Evolutionary conservation across 345 rosid genomes (phyloP).

Genomic region (Eucalyptus urophylla): DNA sequence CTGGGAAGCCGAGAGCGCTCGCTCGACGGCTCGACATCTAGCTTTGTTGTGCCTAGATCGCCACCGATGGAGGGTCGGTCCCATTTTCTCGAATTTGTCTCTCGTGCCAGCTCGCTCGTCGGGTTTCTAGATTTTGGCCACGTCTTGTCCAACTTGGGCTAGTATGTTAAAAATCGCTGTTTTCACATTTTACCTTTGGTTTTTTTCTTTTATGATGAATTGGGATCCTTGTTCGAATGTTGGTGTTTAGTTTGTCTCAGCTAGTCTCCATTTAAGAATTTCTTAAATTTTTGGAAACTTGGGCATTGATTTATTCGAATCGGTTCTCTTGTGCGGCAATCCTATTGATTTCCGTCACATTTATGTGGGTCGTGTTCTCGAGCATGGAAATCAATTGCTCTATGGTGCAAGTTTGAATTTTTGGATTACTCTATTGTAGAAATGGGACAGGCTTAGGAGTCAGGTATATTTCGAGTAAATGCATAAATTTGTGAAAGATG

Average conservation of each 20-base stretch:
- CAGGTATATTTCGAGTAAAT: neutral
- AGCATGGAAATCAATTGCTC: neutral
- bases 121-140: neutral
- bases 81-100: neutral
- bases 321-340: neutral
- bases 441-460: neutral
- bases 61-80: neutral
- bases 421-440: neutral
- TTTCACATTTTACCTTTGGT: neutral
- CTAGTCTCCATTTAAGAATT: neutral
- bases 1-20: neutral
- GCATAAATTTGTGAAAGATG: neutral
- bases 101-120: neutral
- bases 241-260: neutral
- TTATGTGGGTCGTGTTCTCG: neutral
- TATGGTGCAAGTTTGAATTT: neutral
- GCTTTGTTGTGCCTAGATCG: neutral
- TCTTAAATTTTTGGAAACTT: neutral
- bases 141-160: neutral
- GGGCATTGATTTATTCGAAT: neutral
- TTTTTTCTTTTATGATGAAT: neutral
- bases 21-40: neutral
- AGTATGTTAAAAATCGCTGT: neutral
- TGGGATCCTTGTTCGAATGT: neutral
- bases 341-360: neutral